These are phyloP conservation scores for Saposhnikovia divaricata DNA, from an alignment of 129 eudicot genomes.

Conservation along the genomic window DNA sequence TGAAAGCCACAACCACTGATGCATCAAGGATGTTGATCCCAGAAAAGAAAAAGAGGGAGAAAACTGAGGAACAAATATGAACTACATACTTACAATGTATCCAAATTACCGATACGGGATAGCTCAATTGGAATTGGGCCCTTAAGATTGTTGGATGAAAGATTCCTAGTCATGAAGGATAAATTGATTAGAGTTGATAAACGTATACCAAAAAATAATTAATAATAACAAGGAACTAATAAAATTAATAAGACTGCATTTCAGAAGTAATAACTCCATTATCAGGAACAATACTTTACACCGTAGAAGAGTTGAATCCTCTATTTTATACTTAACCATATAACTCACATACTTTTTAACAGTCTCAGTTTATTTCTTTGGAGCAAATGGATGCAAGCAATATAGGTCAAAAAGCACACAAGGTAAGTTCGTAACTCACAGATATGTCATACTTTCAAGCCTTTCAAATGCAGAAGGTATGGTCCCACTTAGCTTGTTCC, in stretches of 20 bases:
- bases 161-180: constrained; percentile 43
- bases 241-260: not conserved
- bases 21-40: not conserved
- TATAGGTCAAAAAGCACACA: not conserved
- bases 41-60: not conserved
- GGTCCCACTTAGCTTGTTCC: constrained; percentile 79
- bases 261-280: not conserved
- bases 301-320: not conserved
- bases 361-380: not conserved
- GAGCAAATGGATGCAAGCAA: not conserved
- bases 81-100: constrained; percentile 61
- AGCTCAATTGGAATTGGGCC: constrained; percentile 96
- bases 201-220: not conserved
- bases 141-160: constrained; percentile 63
- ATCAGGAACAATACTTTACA: not conserved
- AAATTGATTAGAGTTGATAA: not conserved
- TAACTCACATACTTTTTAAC: not conserved
- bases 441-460: constrained; percentile 97
- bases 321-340: not conserved
- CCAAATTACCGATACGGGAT: constrained; percentile 90
- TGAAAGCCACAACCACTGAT: not conserved
- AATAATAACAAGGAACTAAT: too few relatives aligned
- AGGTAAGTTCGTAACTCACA: constrained; percentile 41
- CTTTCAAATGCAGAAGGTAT: constrained; percentile 73
- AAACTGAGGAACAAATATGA: not conserved